A percentile compares a stretch with the other conserved stretches of the same genome.
Evolutionary conservation across 495 filamentous ascomycete genomes (phyloP).

Genomic region (Tuber melanosporum): DNA sequence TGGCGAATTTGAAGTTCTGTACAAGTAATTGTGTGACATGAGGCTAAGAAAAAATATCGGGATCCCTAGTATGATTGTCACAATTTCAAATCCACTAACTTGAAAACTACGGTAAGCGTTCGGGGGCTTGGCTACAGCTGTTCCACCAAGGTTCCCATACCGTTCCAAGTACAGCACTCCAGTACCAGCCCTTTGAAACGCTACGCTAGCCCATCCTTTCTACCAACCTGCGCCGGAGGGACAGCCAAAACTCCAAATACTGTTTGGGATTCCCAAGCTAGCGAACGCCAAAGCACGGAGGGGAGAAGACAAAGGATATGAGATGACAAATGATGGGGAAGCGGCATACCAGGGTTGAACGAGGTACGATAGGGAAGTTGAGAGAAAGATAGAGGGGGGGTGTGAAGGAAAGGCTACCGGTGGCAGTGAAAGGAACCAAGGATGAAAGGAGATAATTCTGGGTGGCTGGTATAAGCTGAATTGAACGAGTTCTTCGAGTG

Average conservation of each 20-base stretch:
- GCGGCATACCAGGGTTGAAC: not conserved
- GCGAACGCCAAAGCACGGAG: not conserved
- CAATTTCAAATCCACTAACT: not conserved
- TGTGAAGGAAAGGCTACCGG: too few species aligned
- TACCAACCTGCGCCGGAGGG: too few species aligned
- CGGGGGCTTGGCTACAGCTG: too few species aligned
- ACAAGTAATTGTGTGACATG: not conserved
- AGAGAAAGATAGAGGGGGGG: not conserved
- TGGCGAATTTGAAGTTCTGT: not conserved
- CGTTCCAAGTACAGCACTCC: too few species aligned
- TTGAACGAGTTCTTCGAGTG: not conserved
- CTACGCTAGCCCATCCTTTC: too few species aligned
- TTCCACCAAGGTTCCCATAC: too few species aligned
- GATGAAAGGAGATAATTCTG: not conserved
- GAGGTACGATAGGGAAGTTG: not conserved
- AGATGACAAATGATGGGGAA: not conserved
- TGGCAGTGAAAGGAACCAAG: not conserved
- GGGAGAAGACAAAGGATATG: not conserved
- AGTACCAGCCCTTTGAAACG: too few species aligned
- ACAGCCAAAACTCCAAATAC: too few species aligned
- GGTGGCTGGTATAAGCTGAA: too few species aligned
- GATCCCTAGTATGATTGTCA: not conserved
- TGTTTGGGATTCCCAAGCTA: not conserved
- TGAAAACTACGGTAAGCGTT: not conserved
- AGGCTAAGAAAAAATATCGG: not conserved